Conservation (phyloP, 129 eudicot genomes). For the Flaveria trinervia region DNA sequence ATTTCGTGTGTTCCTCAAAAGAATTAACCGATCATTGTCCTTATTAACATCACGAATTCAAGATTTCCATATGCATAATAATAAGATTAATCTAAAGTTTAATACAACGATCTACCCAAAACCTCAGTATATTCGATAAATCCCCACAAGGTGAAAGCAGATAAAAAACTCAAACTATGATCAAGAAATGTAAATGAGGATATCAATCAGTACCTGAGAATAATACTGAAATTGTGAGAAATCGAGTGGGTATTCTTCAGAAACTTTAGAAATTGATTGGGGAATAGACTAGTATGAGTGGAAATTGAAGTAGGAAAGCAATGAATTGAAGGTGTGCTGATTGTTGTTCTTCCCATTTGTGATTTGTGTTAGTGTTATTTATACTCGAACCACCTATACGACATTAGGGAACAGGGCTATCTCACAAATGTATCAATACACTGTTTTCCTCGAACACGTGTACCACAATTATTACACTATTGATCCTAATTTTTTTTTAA, state of each 20-base stretch:
- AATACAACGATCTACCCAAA: neutral
- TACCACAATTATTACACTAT: too few relatives aligned
- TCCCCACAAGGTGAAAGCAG: neutral
- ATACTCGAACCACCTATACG: constrained; percentile 1
- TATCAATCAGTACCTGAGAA: constrained; percentile 22
- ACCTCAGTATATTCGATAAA: neutral
- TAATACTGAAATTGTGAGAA: constrained; percentile 8
- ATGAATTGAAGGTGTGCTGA: constrained; percentile 7
- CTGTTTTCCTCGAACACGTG: constrained; percentile 16
- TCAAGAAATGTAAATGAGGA: neutral
- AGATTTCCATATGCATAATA: neutral
- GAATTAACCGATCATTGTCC: neutral
- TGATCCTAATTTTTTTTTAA: too few relatives aligned
- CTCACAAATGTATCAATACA: constrained; percentile 5
- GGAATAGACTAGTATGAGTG: constrained; percentile 8
- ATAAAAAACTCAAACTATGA: neutral
- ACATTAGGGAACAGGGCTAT: constrained; percentile 8
- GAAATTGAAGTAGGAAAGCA: constrained; percentile 19
- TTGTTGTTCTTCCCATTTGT: constrained; percentile 18
- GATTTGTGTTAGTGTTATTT: constrained; percentile 16
- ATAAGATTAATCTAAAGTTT: too few relatives aligned
- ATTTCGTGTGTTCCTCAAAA: neutral
- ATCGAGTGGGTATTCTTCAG: constrained; percentile 17
- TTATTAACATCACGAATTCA: neutral
- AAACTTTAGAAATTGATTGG: constrained; percentile 10